Conservation (phyloP, 257 asterid species). For the Eucommia ulmoides region DNA sequence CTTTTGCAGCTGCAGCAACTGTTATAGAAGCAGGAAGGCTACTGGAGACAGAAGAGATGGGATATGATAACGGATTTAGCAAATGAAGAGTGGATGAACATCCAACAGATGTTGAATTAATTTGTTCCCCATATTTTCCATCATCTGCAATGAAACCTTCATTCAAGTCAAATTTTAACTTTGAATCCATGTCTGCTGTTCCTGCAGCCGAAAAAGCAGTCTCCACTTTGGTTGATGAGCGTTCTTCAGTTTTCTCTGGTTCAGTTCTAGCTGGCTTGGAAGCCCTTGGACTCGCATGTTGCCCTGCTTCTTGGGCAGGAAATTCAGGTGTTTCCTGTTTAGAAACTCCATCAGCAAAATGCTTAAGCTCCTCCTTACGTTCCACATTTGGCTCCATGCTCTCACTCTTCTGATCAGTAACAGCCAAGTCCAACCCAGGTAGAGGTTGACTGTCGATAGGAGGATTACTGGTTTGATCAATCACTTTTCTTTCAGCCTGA, state of each 20-base stretch:
- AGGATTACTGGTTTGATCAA: conserved; percentile 1
- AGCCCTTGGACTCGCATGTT: conserved; percentile 15
- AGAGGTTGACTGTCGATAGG: neutral
- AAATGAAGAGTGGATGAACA: conserved; percentile 18
- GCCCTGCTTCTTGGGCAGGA: conserved; percentile 10
- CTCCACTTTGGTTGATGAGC: conserved; percentile 4
- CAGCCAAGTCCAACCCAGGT: neutral
- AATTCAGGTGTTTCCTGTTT: conserved; percentile 8
- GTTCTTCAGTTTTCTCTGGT: conserved; percentile 11
- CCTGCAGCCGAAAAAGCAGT: conserved; percentile 13
- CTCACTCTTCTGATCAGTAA: conserved; percentile 1
- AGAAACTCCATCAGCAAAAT: conserved; percentile 4
- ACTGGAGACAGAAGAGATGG: conserved; percentile 19
- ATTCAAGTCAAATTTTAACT: conserved; percentile 34
- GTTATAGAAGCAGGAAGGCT: conserved; percentile 26
- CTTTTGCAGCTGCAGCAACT: conserved; percentile 34
- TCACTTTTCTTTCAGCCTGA: conserved; percentile 6
- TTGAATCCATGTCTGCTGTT: conserved; percentile 12
- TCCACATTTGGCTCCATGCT: conserved; percentile 5
- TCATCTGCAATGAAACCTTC: conserved; percentile 36
- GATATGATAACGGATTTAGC: conserved; percentile 24
- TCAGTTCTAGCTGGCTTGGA: conserved; percentile 10
- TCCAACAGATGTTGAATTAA: conserved; percentile 8
- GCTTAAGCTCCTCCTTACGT: neutral
- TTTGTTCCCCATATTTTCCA: conserved; percentile 22